Base-by-base conservation (phyloP, 345 rosid species). In the Kernera saxatilis region DNA sequence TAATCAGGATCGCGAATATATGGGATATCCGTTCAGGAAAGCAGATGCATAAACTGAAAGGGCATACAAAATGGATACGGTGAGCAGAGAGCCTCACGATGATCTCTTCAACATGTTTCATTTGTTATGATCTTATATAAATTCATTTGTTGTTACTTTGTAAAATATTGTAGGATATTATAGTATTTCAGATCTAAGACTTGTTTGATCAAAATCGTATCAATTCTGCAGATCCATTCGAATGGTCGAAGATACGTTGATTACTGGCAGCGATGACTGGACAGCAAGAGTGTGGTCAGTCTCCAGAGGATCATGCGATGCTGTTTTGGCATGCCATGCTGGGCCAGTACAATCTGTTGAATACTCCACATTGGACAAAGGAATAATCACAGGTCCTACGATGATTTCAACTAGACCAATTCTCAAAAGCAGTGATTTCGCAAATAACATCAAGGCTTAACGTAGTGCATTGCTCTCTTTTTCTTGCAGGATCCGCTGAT, bases 181-280 rank as follows among this genome's bases (percentile, higher is more conserved):
- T 48, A n/a, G 18, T 46, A 61, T 35, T 43, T 64, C 2, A 33
- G 27, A 52, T 35, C n/a, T 70, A 30, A 5, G 49, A 4, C 32
- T 70, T 66, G 18, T 52, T 41, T 68, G 78, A 68, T 61, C 7
- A 26, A 32, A 32, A 52, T 46, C 45, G 49, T 52, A 19, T 64
- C 72, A 53, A 49, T 79, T 46, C 49, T 86, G 83, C 90, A 95
- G 99, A 83, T 85, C 97, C 48, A 80, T 89, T 57, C 84, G 98
- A 84, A 95, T 95, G 99, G 97, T 87, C 26, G 96, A 88, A 29
- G 99, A 95, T 73, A 92, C 97, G 17, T 56, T 95, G 74, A 75
- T 95, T 66, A 95, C 98, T 36, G 99, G 98, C 52, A 88, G 99
- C 77, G 99, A 95, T 82, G 99, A 95, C 73, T 95, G 99, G 99